Evolutionary conservation across 2,329 filamentous ascomycete species (phyloP), one percentile per base, ranked within the genome.

Genomic region (Colletotrichum lupini): DNA sequence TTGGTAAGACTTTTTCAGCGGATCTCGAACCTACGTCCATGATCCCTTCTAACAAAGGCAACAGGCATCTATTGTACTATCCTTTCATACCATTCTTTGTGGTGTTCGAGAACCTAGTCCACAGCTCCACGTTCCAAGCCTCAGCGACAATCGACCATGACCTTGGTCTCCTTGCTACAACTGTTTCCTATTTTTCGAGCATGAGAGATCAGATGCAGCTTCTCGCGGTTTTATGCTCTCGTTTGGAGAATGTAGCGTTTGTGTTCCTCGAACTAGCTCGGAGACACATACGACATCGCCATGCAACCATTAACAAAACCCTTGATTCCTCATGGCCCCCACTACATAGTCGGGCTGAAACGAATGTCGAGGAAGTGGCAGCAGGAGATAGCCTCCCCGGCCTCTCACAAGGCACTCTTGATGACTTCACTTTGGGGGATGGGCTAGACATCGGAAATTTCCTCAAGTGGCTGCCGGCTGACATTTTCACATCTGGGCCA

Each of bases 31-130:
- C 1, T 1, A 1, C 14, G n/a, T 30, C 66, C 11, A 59, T 14
- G 12, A 4, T 8, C 9, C 3, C n/a, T 5, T 26, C 11, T 24
- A 0, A n/a, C 16, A 14, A 19, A 32, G 2, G 16, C 6, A 6
- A 19, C 37, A 70, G 68, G 68, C 55, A 70, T 7, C 30, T 70
- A 11, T n/a, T 60, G 1, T 70, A 70, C 24, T 67, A 70, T 7
- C 61, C 68, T 2, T 70, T 70, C n/a, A 70, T 70, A 2, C 46
- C 62, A 2, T 70, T 66, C n/a, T 67, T 60, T 2, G 68, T 67
- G 5, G 35, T 70, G 0, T 70, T 70, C 22, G 68, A 60, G 14
- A 28, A 67, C 4, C 22, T 70, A 8, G 32, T 67, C 9, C 62
- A 60, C 1, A n/a, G 16, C 2, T 28, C n/a, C 8, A n/a, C 19